Evolutionary conservation across 495 filamentous ascomycete genomes (phyloP), one percentile per base, ranked within the genome.

Genomic region (Xylona heveae): DNA sequence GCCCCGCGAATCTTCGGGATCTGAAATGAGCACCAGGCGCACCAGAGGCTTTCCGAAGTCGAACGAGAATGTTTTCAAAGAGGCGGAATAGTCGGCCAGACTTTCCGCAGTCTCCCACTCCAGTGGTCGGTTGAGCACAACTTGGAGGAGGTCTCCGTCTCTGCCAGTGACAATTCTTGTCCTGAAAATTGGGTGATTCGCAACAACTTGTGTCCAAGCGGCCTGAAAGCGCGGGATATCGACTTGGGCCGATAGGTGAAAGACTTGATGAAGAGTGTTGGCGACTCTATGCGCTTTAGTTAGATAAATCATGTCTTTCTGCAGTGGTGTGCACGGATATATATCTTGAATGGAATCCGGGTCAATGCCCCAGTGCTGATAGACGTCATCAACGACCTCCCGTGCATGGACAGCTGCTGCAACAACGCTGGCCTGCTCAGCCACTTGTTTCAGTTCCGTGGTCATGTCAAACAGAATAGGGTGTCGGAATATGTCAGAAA

Each of bases 191-290:
- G 38, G 28, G 7, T 49, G 43, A 4, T 6, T 19, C 1, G 42
- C 41, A 6, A 51, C 36, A 0, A 50, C 45, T 4, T 36, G 31
- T 33, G 59, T 41, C 66, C 66, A 70, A 10, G 64, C 59, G 3
- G 38, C 35, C 35, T 51, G 47, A 42, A 71, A 59, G 10, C 39
- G 47, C 4, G 43, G 35, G 14, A 58, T 9, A 35, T 68, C 55
- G 5, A 64, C 36, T 4, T 42, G 12, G 1, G 41, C 19, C 0
- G 52, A 45, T 10, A 76, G 58, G 13, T 31, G 38, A 3, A 61
- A 54, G 1, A 58, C 47, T n/a, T n/a, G n/a, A n/a, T n/a, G n/a
- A n/a, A n/a, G n/a, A n/a, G n/a, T n/a, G n/a, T n/a, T n/a, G n/a
- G n/a, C n/a, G n/a, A n/a, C n/a, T n/a, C n/a, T n/a, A n/a, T n/a